These are phyloP conservation scores for Pseudogymnoascus sp. DNA, from an alignment of 2,329 filamentous ascomycete species.

Conservation along the genomic window DNA sequence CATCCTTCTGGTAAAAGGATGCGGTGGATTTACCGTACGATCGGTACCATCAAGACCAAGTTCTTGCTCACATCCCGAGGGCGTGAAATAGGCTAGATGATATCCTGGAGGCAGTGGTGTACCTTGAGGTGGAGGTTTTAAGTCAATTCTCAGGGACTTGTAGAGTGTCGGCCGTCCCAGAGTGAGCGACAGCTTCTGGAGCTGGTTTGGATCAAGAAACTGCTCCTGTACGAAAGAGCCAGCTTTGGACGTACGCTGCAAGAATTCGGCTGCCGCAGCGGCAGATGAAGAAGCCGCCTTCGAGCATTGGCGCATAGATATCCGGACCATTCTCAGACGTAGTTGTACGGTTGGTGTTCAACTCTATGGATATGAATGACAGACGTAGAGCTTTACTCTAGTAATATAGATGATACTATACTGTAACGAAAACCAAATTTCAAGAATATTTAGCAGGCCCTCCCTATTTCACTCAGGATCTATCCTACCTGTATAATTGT, in stretches of 20 bases:
- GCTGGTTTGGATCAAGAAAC: slow-evolving; percentile 53
- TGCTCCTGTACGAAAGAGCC: slow-evolving; percentile 31
- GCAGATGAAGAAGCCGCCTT: neutral
- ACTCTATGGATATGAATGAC: too few species aligned
- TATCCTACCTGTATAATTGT: neutral
- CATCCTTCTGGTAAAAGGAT: slow-evolving; percentile 57
- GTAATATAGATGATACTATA: neutral
- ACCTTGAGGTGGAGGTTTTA: slow-evolving; percentile 34
- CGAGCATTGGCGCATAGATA: neutral
- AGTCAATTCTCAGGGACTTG: neutral
- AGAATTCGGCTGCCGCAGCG: neutral
- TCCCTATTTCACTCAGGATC: neutral
- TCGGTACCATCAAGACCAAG: slow-evolving; percentile 57
- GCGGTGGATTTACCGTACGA: slow-evolving; percentile 45
- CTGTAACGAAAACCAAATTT: neutral
- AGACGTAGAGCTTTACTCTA: neutral
- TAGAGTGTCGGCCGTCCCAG: slow-evolving; percentile 38
- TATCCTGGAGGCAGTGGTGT: slow-evolving; percentile 52
- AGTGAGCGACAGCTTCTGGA: slow-evolving; percentile 54
- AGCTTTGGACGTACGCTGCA: neutral
- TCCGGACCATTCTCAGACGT: neutral
- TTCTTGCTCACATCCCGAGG: slow-evolving; percentile 44
- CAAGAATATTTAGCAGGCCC: neutral
- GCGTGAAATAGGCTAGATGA: slow-evolving; percentile 59
- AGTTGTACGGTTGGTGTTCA: neutral